Evolutionary conservation across 2,329 filamentous ascomycete genomes (phyloP).

Genomic region (Neofusicoccum sp.): DNA sequence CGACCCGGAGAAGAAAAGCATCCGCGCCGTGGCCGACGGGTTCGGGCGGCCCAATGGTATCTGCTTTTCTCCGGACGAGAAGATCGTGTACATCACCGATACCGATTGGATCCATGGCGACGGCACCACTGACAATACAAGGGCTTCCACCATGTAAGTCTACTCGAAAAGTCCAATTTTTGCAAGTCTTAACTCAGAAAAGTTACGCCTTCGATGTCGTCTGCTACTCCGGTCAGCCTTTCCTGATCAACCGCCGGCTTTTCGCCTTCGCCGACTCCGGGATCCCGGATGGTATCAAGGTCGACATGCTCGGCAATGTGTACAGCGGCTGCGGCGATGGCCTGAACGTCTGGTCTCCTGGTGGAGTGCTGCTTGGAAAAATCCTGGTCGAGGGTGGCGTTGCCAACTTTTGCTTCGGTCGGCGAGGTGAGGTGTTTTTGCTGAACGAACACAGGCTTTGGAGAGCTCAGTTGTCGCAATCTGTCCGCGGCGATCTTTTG

Average conservation of each 20-base stretch:
- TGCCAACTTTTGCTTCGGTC: constrained; percentile 51
- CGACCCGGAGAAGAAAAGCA: constrained; percentile 33
- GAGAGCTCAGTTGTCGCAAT: constrained; percentile 21
- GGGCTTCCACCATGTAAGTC: constrained; percentile 8
- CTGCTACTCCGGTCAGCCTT: constrained; percentile 35
- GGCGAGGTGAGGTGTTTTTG: constrained; percentile 46
- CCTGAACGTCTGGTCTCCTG: constrained; percentile 50
- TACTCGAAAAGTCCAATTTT: not conserved
- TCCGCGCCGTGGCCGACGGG: constrained; percentile 39
- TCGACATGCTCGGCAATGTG: constrained; percentile 56
- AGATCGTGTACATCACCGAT: constrained; percentile 44
- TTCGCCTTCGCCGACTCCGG: constrained; percentile 53
- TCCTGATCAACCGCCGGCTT: constrained; percentile 45
- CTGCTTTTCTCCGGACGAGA: constrained; percentile 40
- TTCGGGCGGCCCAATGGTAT: constrained; percentile 45
- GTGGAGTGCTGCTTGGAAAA: constrained; percentile 44
- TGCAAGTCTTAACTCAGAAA: not conserved
- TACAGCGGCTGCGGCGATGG: constrained; percentile 52
- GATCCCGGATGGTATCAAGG: constrained; percentile 50
- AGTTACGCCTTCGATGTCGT: constrained; percentile 45
- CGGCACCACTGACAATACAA: constrained; percentile 20
- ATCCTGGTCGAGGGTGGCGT: constrained; percentile 35
- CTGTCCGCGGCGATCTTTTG: constrained; percentile 21
- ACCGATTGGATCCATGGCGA: constrained; percentile 25
- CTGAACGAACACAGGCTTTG: constrained; percentile 42